Conservation (phyloP, 2,329 filamentous ascomycete species). For the Aspergillus versicolor region DNA sequence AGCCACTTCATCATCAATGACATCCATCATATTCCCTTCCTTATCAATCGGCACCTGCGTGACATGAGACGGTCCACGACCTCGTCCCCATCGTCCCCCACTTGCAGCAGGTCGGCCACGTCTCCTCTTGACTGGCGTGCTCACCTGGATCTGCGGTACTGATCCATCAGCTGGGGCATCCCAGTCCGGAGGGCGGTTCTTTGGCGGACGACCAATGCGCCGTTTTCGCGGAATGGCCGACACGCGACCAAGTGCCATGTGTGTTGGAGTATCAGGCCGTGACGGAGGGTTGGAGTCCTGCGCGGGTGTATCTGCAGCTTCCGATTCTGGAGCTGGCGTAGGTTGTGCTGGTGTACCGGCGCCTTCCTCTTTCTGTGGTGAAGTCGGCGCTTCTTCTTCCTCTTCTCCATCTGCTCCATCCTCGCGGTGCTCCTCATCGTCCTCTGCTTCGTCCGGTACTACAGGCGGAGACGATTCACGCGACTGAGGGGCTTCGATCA, state of each 20-base stretch:
- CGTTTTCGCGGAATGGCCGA: constrained; percentile 67
- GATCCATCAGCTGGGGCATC: constrained; percentile 57
- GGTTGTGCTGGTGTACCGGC: constrained; percentile 24
- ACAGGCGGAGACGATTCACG: constrained; percentile 32
- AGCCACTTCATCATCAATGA: constrained; percentile 87
- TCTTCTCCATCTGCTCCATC: constrained; percentile 22
- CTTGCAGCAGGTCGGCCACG: constrained; percentile 57
- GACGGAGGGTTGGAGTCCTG: constrained; percentile 45
- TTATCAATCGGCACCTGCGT: constrained; percentile 87
- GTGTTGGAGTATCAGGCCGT: constrained; percentile 51
- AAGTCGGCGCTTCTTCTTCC: constrained; percentile 36
- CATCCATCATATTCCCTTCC: constrained; percentile 87
- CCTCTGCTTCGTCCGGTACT: constrained; percentile 28
- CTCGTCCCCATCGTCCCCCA: constrained; percentile 69
- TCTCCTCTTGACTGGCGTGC: constrained; percentile 56
- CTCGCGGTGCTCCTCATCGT: constrained; percentile 38
- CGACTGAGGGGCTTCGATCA: constrained; percentile 38
- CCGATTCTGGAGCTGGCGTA: constrained; percentile 46
- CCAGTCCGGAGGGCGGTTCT: constrained; percentile 80
- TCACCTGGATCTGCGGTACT: constrained; percentile 43
- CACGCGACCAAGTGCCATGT: constrained; percentile 44
- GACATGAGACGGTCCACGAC: constrained; percentile 72
- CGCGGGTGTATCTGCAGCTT: constrained; percentile 40
- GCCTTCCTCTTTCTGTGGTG: constrained; percentile 25
- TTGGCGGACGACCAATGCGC: constrained; percentile 80